Evolutionary conservation across 2,329 filamentous ascomycete species (phyloP).

Genomic region (Xylaria multiplex): DNA sequence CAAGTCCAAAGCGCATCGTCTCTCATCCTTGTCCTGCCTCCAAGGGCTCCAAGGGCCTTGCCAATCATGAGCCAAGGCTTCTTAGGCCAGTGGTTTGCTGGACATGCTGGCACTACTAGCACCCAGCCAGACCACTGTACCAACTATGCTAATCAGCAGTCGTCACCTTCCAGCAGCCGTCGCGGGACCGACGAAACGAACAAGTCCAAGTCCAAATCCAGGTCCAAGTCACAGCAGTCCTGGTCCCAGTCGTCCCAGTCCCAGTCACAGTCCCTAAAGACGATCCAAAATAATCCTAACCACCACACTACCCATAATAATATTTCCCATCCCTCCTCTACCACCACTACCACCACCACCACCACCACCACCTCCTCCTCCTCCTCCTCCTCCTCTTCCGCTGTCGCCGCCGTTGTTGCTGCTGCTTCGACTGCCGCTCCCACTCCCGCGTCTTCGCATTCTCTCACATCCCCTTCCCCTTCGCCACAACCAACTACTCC

Average conservation of each 20-base stretch:
- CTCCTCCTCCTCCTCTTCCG: slow-evolving; percentile 32
- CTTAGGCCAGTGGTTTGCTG: slow-evolving; percentile 46
- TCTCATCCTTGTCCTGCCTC: slow-evolving; percentile 21
- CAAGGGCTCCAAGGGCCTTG: slow-evolving; percentile 5
- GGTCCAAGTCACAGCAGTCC: slow-evolving; percentile 17
- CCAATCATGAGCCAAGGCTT: slow-evolving; percentile 44
- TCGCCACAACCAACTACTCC: slow-evolving; percentile 59
- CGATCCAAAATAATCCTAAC: slow-evolving; percentile 35
- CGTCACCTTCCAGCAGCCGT: slow-evolving; percentile 35
- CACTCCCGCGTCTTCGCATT: slow-evolving; percentile 54
- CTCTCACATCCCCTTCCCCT: slow-evolving; percentile 51
- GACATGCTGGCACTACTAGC: slow-evolving; percentile 40
- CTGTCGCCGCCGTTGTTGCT: slow-evolving; percentile 39
- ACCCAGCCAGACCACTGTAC: slow-evolving; percentile 36
- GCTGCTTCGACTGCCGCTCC: slow-evolving; percentile 39
- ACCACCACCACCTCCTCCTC: slow-evolving; percentile 29
- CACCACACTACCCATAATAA: slow-evolving; percentile 39
- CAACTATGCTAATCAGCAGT: slow-evolving; percentile 24
- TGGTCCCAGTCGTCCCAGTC: slow-evolving; percentile 10
- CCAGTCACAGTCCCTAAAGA: slow-evolving; percentile 16
- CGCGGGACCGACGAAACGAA: slow-evolving; percentile 35
- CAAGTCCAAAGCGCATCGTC: slow-evolving; percentile 13
- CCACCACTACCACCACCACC: slow-evolving; percentile 23
- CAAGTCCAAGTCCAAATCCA: slow-evolving; percentile 26
- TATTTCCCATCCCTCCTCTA: slow-evolving; percentile 36